Percentiles rank a stretch among this genome's conserved stretches.
phyloP scores from a whole-genome alignment of 2,329 filamentous ascomycete species.

The Akanthomyces dipterigenus region DNA sequence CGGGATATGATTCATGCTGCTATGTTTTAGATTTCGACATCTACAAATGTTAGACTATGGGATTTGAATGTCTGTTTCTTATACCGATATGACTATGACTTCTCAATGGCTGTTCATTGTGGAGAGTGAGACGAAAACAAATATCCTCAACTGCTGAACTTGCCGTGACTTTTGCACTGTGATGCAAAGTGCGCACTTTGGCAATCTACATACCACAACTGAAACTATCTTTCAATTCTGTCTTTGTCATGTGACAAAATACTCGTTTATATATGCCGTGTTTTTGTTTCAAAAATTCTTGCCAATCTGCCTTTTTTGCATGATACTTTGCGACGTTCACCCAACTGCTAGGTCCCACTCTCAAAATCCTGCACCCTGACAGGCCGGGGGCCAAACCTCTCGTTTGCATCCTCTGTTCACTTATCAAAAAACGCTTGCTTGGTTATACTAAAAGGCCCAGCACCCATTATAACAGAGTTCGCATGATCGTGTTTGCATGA shows the following conservation, averaged over 20 bases:
- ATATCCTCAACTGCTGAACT: neutral
- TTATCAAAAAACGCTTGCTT: neutral
- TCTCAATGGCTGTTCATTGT: slow-evolving; percentile 1
- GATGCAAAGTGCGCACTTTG: neutral
- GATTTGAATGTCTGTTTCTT: slow-evolving; percentile 12
- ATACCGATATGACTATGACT: slow-evolving; percentile 6
- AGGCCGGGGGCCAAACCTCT: neutral
- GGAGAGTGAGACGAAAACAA: slow-evolving; percentile 13
- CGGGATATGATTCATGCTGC: slow-evolving; percentile 10
- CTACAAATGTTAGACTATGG: slow-evolving; percentile 9
- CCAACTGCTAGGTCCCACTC: neutral
- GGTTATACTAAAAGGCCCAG: neutral
- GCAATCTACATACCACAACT: too few species aligned
- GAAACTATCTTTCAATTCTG: neutral
- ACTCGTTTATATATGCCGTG: neutral
- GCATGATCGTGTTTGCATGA: neutral
- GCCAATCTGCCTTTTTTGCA: neutral
- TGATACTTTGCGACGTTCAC: neutral
- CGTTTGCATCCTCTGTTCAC: neutral
- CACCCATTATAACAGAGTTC: neutral
- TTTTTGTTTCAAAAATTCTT: neutral
- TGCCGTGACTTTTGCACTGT: neutral
- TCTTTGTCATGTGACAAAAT: neutral
- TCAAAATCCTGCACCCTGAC: neutral
- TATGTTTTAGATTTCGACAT: slow-evolving; percentile 7